These are phyloP conservation scores for Favolaschia claudopus DNA, from an alignment of 768 basidiomycete species.

Conservation along the genomic window DNA sequence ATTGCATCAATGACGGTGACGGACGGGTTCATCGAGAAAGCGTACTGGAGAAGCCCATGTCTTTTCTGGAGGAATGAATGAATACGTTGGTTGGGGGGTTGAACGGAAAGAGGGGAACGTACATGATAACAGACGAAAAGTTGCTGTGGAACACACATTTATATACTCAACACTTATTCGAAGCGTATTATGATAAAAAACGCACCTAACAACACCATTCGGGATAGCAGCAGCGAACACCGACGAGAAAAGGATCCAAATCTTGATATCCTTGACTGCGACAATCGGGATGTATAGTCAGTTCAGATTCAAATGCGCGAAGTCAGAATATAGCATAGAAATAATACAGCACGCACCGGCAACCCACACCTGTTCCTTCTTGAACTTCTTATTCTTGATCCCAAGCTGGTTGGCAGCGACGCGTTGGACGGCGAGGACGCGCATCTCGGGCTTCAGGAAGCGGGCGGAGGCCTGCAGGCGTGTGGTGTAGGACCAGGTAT, in stretches of 20 bases:
- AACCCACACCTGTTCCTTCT: constrained; percentile 9
- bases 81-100: not conserved
- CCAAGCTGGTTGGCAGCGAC: constrained; percentile 27
- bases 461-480: not conserved
- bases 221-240: constrained; percentile 16
- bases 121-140: constrained; percentile 16
- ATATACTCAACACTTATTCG: no score
- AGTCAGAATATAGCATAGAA: no score
- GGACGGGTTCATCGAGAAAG: not conserved
- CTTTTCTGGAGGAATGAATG: not conserved
- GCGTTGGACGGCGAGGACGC: constrained; percentile 15
- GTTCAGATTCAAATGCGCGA: no score
- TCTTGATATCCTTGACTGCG: constrained; percentile 9
- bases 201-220: constrained; percentile 17
- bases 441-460: constrained; percentile 7
- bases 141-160: no score
- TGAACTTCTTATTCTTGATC: constrained; percentile 26
- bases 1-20: not conserved
- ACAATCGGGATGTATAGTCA: no score
- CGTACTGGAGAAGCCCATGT: constrained; percentile 29
- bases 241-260: constrained; percentile 9
- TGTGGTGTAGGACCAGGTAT: no score
- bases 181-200: no score
- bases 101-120: not conserved
- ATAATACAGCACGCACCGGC: not conserved